These are phyloP conservation scores for Eragrostis curvula DNA, from an alignment of 176 grass and related monocot genomes.

Conservation along the genomic window DNA sequence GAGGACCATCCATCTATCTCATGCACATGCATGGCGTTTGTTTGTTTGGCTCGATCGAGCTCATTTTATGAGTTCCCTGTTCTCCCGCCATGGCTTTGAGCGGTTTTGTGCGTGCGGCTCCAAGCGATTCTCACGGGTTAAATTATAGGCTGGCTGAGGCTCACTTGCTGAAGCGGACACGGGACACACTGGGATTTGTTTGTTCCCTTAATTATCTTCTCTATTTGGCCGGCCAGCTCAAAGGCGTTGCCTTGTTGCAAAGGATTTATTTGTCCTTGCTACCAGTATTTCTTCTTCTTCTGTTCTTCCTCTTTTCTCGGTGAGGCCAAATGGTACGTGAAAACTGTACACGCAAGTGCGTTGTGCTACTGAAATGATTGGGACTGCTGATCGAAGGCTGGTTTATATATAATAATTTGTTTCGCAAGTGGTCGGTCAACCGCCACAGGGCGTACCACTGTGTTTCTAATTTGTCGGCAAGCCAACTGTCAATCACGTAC, in stretches of 20 bases:
- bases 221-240: background rate
- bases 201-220: too few species aligned
- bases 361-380: background rate
- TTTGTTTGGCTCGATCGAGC: background rate
- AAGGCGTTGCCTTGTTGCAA: too few species aligned
- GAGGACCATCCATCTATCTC: background rate
- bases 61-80: conserved; percentile 2
- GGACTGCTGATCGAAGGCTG: background rate
- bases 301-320: background rate
- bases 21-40: too few species aligned
- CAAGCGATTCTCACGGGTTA: background rate
- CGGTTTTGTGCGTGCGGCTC: background rate
- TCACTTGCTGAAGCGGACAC: too few species aligned
- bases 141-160: too few species aligned
- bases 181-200: too few species aligned
- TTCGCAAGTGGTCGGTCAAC: background rate
- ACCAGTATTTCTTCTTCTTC: too few species aligned
- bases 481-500: background rate
- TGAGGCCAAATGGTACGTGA: background rate
- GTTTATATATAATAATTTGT: background rate
- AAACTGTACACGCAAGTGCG: background rate
- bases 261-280: background rate
- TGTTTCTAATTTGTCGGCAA: conserved; percentile 29
- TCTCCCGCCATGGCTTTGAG: background rate
- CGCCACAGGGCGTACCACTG: background rate